A percentile compares a stretch with the other conserved stretches of the same genome.
Evolutionary conservation across 352 stramenopile genomes (phyloP).

Genomic region (Pythium folliculosum): DNA sequence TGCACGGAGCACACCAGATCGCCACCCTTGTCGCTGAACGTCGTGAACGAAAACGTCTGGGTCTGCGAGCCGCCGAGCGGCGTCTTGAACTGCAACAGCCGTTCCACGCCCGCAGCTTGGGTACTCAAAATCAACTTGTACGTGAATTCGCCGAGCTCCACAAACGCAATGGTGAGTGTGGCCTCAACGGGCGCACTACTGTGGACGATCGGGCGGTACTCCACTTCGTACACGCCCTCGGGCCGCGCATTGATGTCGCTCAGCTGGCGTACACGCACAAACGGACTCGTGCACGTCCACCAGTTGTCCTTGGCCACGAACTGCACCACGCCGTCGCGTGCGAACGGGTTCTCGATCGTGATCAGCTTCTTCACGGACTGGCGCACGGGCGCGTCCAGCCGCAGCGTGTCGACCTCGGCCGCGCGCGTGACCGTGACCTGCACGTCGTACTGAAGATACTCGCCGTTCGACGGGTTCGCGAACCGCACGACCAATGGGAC

Average conservation of each 20-base stretch:
- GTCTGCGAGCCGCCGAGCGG: constrained; percentile 75
- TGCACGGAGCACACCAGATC: constrained; percentile 65
- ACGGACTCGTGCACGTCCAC: constrained; percentile 83
- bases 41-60: constrained; percentile 81
- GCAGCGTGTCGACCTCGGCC: constrained; percentile 73
- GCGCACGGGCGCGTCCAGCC: constrained; percentile 83
- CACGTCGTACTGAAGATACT: constrained; percentile 83
- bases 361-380: constrained; percentile 80
- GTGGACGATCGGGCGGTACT: constrained; percentile 86
- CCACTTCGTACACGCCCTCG: constrained; percentile 88
- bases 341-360: constrained; percentile 91
- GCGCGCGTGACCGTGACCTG: constrained; percentile 56
- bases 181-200: constrained; percentile 44
- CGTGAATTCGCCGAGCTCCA: constrained; percentile 87
- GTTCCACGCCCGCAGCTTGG: constrained; percentile 64
- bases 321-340: constrained; percentile 39
- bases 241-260: constrained; percentile 62
- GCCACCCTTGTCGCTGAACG: constrained; percentile 37
- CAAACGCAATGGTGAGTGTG: constrained; percentile 72
- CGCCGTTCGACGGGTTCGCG: constrained; percentile 76
- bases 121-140: constrained; percentile 84
- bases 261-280: constrained; percentile 71
- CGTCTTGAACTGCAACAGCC: constrained; percentile 81
- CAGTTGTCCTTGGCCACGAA: constrained; percentile 66
- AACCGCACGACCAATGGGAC: constrained; percentile 68